Evolutionary conservation across 2,329 filamentous ascomycete species (phyloP), one percentile per base, ranked within the genome.

Genomic region (Magnaporthales sp.): DNA sequence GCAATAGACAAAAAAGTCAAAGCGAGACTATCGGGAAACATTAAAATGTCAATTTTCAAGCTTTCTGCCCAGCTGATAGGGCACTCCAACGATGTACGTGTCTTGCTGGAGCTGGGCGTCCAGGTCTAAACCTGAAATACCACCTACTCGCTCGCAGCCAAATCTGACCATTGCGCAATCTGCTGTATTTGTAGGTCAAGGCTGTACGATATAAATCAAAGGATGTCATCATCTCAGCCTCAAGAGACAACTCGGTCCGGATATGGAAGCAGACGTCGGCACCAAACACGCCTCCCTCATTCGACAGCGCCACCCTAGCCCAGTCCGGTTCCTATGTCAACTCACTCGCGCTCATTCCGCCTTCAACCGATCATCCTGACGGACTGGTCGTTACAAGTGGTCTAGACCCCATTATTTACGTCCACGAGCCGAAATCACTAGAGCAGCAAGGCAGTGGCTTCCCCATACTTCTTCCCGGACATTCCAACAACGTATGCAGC

Each of bases 331-430:
- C 91, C 69, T 99, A 95, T 74, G 87, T 98, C 79, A 99, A 97
- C 78, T 87, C 90, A 3, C 76, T 99, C 62, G 84, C 93, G 67
- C 96, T 91, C 72, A 80, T 92, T 0, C 88, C 88, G 1, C 87
- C 93, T 0, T 89, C 86, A 15, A 74, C 83, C 64, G 81, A 86
- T 8, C 89, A 88, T 70, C 87, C 92, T 0, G 85, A 95, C 66
- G 95, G 95, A 13, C 84, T 97, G 4, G 84, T 98, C 54, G 83
- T 96, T 8, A 95, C 93, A 0, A 93, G 91, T 70, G 95, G 95
- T 67, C 91, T 94, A 74, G 95, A 98, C 74, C 90, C 92, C 32
- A 91, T 98, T 70, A 94, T 99, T 72, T 94, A 98, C 75, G 91
- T 96, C 63, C 89, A 93, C 73, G 86, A 89, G 69, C 90, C 91